These are phyloP conservation scores for Poa annua DNA, from an alignment of 176 grass and related monocot species.

Conservation along the genomic window DNA sequence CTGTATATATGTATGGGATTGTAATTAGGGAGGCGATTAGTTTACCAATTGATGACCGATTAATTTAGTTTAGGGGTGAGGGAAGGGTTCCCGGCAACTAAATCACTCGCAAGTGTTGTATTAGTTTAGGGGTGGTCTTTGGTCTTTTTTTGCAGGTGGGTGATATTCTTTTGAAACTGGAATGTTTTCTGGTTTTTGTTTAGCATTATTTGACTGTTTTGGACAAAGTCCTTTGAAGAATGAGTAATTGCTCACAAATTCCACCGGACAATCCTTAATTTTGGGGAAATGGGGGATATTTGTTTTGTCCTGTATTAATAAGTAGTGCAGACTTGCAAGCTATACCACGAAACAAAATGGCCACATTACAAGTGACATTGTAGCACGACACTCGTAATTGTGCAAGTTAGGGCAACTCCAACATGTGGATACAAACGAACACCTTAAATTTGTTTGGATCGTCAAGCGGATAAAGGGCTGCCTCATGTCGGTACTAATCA, in stretches of 20 bases:
- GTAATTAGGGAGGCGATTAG: slow-evolving; percentile 26
- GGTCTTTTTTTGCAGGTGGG: background rate
- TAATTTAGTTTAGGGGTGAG: slow-evolving; percentile 1
- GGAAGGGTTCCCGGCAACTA: background rate
- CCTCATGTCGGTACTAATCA: too few species aligned
- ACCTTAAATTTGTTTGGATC: too few species aligned
- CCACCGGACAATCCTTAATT: background rate
- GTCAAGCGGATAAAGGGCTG: too few species aligned
- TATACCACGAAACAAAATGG: too few species aligned
- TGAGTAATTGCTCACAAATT: background rate
- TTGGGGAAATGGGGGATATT: background rate
- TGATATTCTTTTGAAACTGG: slow-evolving; percentile 43
- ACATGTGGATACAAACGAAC: too few species aligned
- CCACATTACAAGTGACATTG: too few species aligned
- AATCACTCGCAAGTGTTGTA: slow-evolving; percentile 2
- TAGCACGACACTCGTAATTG: too few species aligned
- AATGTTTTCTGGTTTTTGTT: slow-evolving; percentile 48
- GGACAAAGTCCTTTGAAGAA: background rate
- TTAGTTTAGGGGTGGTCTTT: background rate
- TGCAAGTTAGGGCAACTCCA: too few species aligned
- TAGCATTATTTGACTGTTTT: background rate
- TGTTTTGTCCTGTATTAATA: too few species aligned
- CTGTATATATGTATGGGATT: slow-evolving; percentile 26
- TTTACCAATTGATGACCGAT: background rate
- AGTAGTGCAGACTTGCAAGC: too few species aligned